Conservation (phyloP, 768 basidiomycete species). For the Tulasnella sp. region DNA sequence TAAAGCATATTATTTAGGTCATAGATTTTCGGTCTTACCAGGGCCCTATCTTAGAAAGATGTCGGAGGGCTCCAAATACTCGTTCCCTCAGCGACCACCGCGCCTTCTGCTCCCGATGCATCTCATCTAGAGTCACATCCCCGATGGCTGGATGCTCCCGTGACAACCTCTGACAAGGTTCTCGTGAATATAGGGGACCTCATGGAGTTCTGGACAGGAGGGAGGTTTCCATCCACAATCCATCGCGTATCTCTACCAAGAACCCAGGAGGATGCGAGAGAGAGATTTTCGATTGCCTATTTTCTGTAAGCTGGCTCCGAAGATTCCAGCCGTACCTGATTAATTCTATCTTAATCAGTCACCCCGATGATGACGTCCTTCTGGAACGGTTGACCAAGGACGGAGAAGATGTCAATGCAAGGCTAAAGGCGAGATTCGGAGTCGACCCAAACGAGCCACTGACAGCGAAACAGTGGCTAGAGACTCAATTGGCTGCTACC, state of each 20-base stretch:
- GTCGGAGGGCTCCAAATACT: constrained; percentile 32
- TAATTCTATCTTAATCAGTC: neutral
- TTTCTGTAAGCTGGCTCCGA: constrained; percentile 28
- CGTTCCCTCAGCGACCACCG: constrained; percentile 3
- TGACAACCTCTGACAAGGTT: constrained; percentile 20
- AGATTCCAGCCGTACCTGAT: neutral
- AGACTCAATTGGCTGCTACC: constrained; percentile 18
- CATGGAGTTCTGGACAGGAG: constrained; percentile 29
- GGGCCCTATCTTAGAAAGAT: constrained; percentile 21
- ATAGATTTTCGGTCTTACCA: neutral
- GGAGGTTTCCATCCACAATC: constrained; percentile 29
- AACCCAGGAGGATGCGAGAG: constrained; percentile 19
- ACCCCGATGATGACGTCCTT: constrained; percentile 30
- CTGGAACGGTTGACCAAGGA: constrained; percentile 7
- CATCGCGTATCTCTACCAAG: constrained; percentile 32
- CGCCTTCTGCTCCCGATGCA: neutral
- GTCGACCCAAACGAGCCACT: constrained; percentile 24
- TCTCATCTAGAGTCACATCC: neutral
- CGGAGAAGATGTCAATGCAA: constrained; percentile 10
- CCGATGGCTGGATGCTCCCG: constrained; percentile 32
- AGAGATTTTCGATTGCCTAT: constrained; percentile 32
- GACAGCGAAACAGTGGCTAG: constrained; percentile 28
- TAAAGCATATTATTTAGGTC: neutral
- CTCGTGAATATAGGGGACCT: constrained; percentile 8
- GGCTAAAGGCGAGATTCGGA: constrained; percentile 22